Base-by-base conservation (phyloP, 441 rosid genomes). In the Francoa sonchifolia region DNA sequence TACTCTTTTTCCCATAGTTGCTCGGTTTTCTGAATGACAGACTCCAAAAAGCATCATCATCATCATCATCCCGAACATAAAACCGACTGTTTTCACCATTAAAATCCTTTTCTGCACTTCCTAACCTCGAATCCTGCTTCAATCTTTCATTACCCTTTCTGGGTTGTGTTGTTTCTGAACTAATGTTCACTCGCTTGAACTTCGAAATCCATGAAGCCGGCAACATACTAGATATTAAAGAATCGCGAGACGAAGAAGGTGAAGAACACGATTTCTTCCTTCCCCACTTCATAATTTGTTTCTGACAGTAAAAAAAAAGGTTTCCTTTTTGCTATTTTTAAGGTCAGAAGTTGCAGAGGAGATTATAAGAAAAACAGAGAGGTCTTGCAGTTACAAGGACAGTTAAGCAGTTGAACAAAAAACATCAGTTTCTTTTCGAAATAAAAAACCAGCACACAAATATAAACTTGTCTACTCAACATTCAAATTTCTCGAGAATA, bases 251-350 rank as follows among this genome's bases (percentile, higher is more conserved):
- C 3, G 65, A 50, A 19, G 54, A 19, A 3, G 70, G 44, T 6
- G 62, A 55, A n/a, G 63, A 40, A 42, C 43, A 37, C 42, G 55
- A 39, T 47, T 60, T 76, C 48, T 73, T 77, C 37, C 63, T 69
- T 33, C 84, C 77, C 94, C 84, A 82, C 78, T 55, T 84, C 88
- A 82, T 81, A 39, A 27, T 68, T 16, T 39, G 20, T 10, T n/a
- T 13, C 11, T 1, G 18, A 36, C 4, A 15, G 13, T 10, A 20
- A 29, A 8, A 4, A 30, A 29, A 12, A 8, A 8, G 31, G 14
- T 20, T 39, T 20, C 42, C n/a, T 34, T 9, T 16, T n/a, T n/a
- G n/a, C n/a, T n/a, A n/a, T n/a, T n/a, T n/a, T n/a, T n/a, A n/a
- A n/a, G n/a, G n/a, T n/a, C n/a, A n/a, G n/a, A n/a, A n/a, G n/a